Evolutionary conservation across 2,329 filamentous ascomycete genomes (phyloP), one percentile per base, ranked within the genome.

Genomic region (Sporothrix dimorphospora): DNA sequence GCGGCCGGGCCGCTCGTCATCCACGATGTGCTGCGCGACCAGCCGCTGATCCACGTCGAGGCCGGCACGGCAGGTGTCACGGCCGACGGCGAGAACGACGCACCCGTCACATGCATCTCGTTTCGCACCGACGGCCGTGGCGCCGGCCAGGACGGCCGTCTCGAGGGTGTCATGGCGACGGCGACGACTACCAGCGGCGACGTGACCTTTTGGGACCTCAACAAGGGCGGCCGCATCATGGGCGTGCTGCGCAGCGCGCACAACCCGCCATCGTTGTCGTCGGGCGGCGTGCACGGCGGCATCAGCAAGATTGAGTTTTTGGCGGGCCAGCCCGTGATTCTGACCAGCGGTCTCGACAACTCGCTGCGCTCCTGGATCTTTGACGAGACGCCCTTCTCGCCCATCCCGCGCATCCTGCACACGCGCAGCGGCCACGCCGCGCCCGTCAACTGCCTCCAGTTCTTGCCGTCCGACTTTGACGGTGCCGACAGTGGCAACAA

Each of bases 301-400:
- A 88, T 98, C 63, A 97, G 90, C 83, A 94, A 92, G 78, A 84
- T 97, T 24, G 93, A 98, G 77, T 99, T 99, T 77, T 85, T 99
- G 12, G 84, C 91, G 19, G 95, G 94, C 0, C 97, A 99, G 79
- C 92, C 94, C 5, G 91, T 98, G 2, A 88, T 99, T 55, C 85
- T 98, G 38, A 97, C 94, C 11, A 96, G 94, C 75, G 97, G 96
- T 4, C 86, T 92, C 65, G 96, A 99, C 80, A 99, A 99, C 81
- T 93, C 94, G 11, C 84, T 99, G 73, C 97, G 95, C 80, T 94
- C 94, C 5, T 98, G 95, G 95, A 96, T 98, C 74, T 97, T 98
- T 77, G 95, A 98, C 78, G 91, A 97, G 80, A 91, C 91, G 0
- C 94, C 95, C 0, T 97, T 97, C 79, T 96, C 93, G 0, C 90